These are phyloP conservation scores for Diospyros kaki DNA, from an alignment of 148 eudicot genomes.

Conservation along the genomic window DNA sequence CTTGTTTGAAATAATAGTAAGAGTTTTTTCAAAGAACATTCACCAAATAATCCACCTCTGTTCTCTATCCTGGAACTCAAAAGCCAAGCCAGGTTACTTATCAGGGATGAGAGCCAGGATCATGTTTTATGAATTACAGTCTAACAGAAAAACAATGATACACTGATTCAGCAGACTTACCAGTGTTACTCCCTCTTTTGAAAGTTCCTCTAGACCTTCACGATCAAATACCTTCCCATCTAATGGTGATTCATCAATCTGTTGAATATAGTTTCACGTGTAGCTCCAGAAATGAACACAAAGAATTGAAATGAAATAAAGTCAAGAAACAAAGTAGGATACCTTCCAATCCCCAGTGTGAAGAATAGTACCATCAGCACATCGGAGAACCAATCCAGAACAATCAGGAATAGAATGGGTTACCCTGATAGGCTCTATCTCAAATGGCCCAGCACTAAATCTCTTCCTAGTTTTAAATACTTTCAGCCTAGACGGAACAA, in stretches of 20 bases:
- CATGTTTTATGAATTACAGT: background rate
- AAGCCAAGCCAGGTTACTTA: background rate
- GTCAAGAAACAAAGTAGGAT: conserved; percentile 14
- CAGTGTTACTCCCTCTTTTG: conserved; percentile 96
- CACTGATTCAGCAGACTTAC: conserved; percentile 34
- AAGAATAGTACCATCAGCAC: conserved; percentile 94
- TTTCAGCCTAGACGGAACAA: conserved; percentile 87
- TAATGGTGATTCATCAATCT: conserved; percentile 93
- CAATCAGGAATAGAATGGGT: conserved; percentile 99
- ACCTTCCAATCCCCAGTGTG: conserved; percentile 99
- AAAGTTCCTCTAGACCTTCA: conserved; percentile 78
- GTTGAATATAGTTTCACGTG: conserved; percentile 21
- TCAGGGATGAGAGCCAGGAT: too few relatives aligned
- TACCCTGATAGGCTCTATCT: conserved; percentile 90
- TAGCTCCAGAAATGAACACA: conserved; percentile 1
- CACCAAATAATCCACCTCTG: background rate
- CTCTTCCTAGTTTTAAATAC: conserved; percentile 60
- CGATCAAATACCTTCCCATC: conserved; percentile 95
- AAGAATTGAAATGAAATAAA: background rate
- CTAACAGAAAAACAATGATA: conserved; percentile 5
- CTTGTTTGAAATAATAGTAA: background rate
- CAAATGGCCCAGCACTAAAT: conserved; percentile 93
- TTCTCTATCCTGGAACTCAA: background rate
- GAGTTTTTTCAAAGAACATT: background rate
- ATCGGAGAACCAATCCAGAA: conserved; percentile 90